Evolutionary conservation across 345 rosid genomes (phyloP).

Genomic region (Hypericum androsaemum): DNA sequence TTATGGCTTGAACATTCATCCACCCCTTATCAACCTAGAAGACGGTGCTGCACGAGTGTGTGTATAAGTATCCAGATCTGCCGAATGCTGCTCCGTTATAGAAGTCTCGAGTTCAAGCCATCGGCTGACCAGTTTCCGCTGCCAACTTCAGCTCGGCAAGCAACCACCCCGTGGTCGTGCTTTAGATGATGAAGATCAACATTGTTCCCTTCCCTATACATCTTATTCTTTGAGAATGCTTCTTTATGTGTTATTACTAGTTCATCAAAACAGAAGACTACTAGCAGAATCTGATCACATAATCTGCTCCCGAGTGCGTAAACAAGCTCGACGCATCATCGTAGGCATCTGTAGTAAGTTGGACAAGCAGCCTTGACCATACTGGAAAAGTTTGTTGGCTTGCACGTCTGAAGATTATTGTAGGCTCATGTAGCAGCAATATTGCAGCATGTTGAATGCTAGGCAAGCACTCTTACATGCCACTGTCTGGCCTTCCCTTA

Average conservation of each 20-base stretch:
- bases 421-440: conserved; percentile 37
- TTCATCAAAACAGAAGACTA: background rate
- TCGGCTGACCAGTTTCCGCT: no score
- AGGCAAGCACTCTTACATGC: conserved; percentile 45
- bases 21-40: no score
- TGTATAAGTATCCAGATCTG: no score
- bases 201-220: no score
- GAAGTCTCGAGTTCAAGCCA: no score
- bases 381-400: conserved; percentile 35
- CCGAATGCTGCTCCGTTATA: no score
- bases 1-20: no score
- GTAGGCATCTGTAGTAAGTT: conserved; percentile 38
- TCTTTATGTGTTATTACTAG: background rate
- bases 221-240: no score
- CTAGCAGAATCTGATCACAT: conserved; percentile 30
- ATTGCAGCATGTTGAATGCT: conserved; percentile 30
- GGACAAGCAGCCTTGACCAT: conserved; percentile 39
- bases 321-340: conserved; percentile 37
- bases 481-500: conserved; percentile 17
- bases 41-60: no score
- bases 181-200: no score
- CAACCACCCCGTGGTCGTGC: no score
- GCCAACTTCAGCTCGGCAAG: no score
- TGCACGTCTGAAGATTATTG: conserved; percentile 34
- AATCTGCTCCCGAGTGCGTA: conserved; percentile 28